Conservation (phyloP, 257 asterid genomes). For the Plantago major region DNA sequence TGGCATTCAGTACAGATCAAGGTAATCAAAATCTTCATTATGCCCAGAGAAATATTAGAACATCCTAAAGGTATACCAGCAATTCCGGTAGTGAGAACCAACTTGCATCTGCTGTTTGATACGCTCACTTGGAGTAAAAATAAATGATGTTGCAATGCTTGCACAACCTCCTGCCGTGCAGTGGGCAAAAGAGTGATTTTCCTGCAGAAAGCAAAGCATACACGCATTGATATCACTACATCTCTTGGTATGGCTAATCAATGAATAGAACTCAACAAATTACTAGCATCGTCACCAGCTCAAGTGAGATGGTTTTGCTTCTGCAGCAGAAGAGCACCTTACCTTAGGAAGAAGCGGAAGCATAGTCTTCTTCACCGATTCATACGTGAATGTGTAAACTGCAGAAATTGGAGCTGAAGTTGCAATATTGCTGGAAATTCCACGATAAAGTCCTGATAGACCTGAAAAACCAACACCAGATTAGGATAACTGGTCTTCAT, state of each 20-base stretch:
- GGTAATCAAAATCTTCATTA: background rate
- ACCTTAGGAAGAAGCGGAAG: conserved; percentile 83
- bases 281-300: too few relatives aligned
- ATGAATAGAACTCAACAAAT: too few relatives aligned
- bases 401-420: conserved; percentile 97
- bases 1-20: background rate
- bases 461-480: conserved; percentile 44
- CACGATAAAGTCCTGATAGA: conserved; percentile 77
- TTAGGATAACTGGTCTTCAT: conserved; percentile 21
- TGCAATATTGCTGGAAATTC: conserved; percentile 77
- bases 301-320: conserved; percentile 1
- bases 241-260: background rate
- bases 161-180: conserved; percentile 93
- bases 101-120: conserved; percentile 99
- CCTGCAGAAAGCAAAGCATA: conserved; percentile 39
- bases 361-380: conserved; percentile 70
- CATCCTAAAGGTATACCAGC: conserved; percentile 55
- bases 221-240: conserved; percentile 7
- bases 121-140: conserved; percentile 93
- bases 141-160: conserved; percentile 88
- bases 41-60: conserved; percentile 7
- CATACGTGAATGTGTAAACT: conserved; percentile 84
- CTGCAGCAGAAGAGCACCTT: conserved; percentile 15
- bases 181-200: conserved; percentile 73
- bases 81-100: conserved; percentile 63